These are phyloP conservation scores for Alternaria sp. DNA, from an alignment of 2,329 filamentous ascomycete genomes.

Conservation along the genomic window DNA sequence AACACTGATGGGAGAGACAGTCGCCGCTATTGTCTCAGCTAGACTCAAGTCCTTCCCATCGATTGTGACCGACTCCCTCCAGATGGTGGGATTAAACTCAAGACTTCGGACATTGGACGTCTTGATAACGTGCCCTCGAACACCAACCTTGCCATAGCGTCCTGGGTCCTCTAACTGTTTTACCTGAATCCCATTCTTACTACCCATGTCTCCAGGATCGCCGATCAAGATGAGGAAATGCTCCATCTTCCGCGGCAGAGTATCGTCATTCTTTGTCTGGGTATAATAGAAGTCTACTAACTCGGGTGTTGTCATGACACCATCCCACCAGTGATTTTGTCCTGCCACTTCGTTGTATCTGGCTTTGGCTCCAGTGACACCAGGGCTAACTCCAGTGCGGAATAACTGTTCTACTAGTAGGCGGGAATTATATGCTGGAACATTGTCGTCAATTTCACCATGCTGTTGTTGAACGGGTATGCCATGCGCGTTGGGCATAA, in stretches of 20 bases:
- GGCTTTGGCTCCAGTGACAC: slow-evolving; percentile 51
- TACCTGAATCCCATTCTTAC: slow-evolving; percentile 61
- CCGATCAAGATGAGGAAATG: slow-evolving; percentile 61
- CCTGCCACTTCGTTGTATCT: slow-evolving; percentile 59
- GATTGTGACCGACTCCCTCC: slow-evolving; percentile 24
- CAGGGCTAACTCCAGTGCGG: slow-evolving; percentile 14
- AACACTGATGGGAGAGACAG: not conserved
- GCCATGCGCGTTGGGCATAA: slow-evolving; percentile 60
- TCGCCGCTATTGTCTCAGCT: not conserved
- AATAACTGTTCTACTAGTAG: slow-evolving; percentile 60
- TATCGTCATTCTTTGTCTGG: slow-evolving; percentile 28
- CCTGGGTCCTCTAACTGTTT: slow-evolving; percentile 61
- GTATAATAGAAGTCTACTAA: slow-evolving; percentile 60
- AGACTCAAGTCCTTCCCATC: slow-evolving; percentile 34
- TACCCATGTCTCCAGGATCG: slow-evolving; percentile 61
- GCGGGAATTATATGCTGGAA: slow-evolving; percentile 65
- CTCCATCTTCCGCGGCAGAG: slow-evolving; percentile 29
- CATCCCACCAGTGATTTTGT: slow-evolving; percentile 31
- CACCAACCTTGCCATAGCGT: slow-evolving; percentile 59
- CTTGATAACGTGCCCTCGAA: slow-evolving; percentile 44
- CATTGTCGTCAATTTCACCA: slow-evolving; percentile 65
- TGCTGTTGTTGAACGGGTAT: slow-evolving; percentile 66
- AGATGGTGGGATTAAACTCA: slow-evolving; percentile 34
- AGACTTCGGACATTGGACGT: slow-evolving; percentile 47
- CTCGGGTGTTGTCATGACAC: slow-evolving; percentile 61